Evolutionary conservation across 768 basidiomycete genomes (phyloP).

Genomic region (Phaeotremella skinneri): DNA sequence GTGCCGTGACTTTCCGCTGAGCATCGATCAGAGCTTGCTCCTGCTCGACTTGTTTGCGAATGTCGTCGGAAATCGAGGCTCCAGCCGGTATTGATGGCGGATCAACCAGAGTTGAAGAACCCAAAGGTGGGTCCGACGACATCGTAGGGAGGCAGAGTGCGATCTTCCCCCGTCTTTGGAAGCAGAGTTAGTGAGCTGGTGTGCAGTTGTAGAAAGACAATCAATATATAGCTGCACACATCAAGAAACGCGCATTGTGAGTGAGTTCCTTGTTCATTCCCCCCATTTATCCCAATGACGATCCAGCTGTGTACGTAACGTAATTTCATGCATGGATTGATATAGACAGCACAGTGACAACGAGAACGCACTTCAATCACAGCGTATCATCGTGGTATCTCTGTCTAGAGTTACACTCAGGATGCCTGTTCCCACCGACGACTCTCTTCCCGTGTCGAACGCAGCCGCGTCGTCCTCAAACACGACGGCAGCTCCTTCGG

Average conservation of each 20-base stretch:
- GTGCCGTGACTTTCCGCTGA: slow-evolving; percentile 23
- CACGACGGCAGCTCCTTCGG: slow-evolving; percentile 7
- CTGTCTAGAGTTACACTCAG: neutral
- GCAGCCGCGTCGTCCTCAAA: slow-evolving; percentile 21
- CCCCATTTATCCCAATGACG: too few relatives aligned
- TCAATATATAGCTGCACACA: too few relatives aligned
- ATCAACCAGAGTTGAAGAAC: neutral
- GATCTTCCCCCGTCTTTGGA: too few relatives aligned
- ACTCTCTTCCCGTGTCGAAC: slow-evolving; percentile 24
- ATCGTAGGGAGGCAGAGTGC: too few relatives aligned
- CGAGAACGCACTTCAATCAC: too few relatives aligned
- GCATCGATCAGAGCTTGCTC: slow-evolving; percentile 44
- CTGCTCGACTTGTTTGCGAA: slow-evolving; percentile 40
- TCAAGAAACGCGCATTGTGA: too few relatives aligned
- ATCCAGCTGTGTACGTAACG: too few relatives aligned
- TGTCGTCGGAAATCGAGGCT: slow-evolving; percentile 18
- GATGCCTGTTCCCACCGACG: slow-evolving; percentile 39
- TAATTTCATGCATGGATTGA: too few relatives aligned
- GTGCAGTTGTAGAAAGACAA: too few relatives aligned
- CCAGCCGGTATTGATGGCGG: neutral
- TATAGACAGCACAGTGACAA: too few relatives aligned
- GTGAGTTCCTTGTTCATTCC: too few relatives aligned
- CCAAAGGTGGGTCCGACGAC: neutral
- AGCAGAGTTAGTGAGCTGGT: too few relatives aligned
- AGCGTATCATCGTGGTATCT: neutral